Evolutionary conservation across 2,329 filamentous ascomycete species (phyloP).

Genomic region (Ascochyta fabae): DNA sequence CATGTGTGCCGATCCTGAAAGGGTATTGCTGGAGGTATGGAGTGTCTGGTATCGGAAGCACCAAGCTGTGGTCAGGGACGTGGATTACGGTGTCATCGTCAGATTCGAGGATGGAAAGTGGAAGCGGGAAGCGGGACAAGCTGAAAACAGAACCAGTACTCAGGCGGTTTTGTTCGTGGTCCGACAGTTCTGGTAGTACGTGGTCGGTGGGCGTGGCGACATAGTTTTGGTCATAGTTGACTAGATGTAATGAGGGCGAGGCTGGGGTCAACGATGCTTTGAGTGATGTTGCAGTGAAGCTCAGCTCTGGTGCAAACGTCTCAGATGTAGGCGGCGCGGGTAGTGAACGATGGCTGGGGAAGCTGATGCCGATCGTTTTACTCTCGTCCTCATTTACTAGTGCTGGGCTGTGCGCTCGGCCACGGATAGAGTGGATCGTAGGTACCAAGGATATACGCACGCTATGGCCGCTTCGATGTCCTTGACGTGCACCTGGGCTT

Average conservation of each 20-base stretch:
- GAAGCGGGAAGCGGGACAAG: slow-evolving; percentile 65
- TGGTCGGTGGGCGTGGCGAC: slow-evolving; percentile 26
- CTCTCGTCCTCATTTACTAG: background rate
- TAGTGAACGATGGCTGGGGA: slow-evolving; percentile 27
- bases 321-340: slow-evolving; percentile 38
- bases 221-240: slow-evolving; percentile 37
- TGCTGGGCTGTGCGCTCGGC: slow-evolving; percentile 44
- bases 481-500: slow-evolving; percentile 53
- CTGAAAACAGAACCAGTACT: slow-evolving; percentile 42
- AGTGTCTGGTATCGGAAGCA: slow-evolving; percentile 18
- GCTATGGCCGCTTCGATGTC: slow-evolving; percentile 53
- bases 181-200: slow-evolving; percentile 15
- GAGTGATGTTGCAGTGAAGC: slow-evolving; percentile 41
- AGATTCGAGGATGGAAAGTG: slow-evolving; percentile 85
- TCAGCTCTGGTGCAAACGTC: slow-evolving; percentile 46
- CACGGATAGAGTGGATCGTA: slow-evolving; percentile 50
- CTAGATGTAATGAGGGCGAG: slow-evolving; percentile 50
- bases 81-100: slow-evolving; percentile 62
- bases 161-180: slow-evolving; percentile 26
- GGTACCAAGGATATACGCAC: slow-evolving; percentile 55
- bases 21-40: slow-evolving; percentile 30
- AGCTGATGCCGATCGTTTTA: slow-evolving; percentile 11
- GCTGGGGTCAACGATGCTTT: slow-evolving; percentile 50
- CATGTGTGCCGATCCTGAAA: slow-evolving; percentile 23
- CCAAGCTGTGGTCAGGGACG: slow-evolving; percentile 9